Conservation (phyloP, 2,329 filamentous ascomycete genomes). For the Aspergillus fructus region DNA sequence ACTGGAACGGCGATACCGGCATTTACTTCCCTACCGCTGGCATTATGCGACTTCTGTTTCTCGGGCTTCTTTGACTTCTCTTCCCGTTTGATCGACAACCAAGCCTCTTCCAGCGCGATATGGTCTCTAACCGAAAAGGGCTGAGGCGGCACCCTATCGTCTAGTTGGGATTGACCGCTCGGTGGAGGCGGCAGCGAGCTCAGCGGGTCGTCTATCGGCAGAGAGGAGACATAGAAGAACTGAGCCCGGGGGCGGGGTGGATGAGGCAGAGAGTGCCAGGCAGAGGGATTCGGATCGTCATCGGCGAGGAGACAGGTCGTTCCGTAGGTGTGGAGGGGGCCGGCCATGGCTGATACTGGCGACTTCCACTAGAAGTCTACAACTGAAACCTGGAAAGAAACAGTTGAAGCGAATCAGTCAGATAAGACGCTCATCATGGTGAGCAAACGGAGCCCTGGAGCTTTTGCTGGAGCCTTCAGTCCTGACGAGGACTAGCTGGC, state of each 20-base stretch:
- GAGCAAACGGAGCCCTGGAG: neutral
- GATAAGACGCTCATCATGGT: slow-evolving; percentile 6
- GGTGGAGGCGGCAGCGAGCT: slow-evolving; percentile 60
- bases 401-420: slow-evolving; percentile 2
- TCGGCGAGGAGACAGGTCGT: slow-evolving; percentile 54
- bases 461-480: slow-evolving; percentile 5
- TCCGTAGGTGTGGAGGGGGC: slow-evolving; percentile 58
- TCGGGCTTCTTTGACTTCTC: slow-evolving; percentile 12
- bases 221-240: slow-evolving; percentile 81
- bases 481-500: slow-evolving; percentile 1
- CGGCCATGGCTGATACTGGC: slow-evolving; percentile 33
- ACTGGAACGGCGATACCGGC: slow-evolving; percentile 29
- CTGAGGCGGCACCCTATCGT: slow-evolving; percentile 62
- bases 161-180: slow-evolving; percentile 49
- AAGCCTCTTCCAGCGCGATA: slow-evolving; percentile 73
- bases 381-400: neutral
- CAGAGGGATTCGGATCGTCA: slow-evolving; percentile 32
- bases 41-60: slow-evolving; percentile 9
- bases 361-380: neutral
- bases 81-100: slow-evolving; percentile 57
- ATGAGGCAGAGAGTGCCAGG: slow-evolving; percentile 41
- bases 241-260: slow-evolving; percentile 64
- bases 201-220: slow-evolving; percentile 87
- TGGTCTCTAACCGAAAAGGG: slow-evolving; percentile 81
- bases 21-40: slow-evolving; percentile 8